phyloP scores from a whole-genome alignment of 2,329 filamentous ascomycete genomes.

The Daldinia sp. region DNA sequence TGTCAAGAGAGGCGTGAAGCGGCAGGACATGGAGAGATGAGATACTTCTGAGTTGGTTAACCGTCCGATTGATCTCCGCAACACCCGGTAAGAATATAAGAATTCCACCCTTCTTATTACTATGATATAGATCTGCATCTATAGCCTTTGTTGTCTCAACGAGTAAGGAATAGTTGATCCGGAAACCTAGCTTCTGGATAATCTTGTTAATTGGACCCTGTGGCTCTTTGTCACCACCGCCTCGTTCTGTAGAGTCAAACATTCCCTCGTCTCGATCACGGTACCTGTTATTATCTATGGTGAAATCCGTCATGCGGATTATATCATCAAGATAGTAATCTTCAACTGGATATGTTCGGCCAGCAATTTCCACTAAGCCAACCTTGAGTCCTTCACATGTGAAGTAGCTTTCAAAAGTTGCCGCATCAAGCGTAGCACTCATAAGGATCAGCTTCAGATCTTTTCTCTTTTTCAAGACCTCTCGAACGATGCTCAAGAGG shows the following conservation, averaged over 20 bases:
- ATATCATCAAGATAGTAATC: slow-evolving; percentile 94
- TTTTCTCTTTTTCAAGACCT: slow-evolving; percentile 79
- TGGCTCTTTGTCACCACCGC: slow-evolving; percentile 54
- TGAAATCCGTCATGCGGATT: slow-evolving; percentile 81
- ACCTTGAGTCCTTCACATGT: slow-evolving; percentile 74
- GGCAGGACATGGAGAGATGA: slow-evolving; percentile 80
- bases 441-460: slow-evolving; percentile 93
- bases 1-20: slow-evolving; percentile 91
- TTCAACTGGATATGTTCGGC: slow-evolving; percentile 88
- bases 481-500: slow-evolving; percentile 84
- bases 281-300: slow-evolving; percentile 50
- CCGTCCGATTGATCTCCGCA: slow-evolving; percentile 87
- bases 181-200: slow-evolving; percentile 79
- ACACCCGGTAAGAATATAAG: slow-evolving; percentile 96
- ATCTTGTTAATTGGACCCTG: slow-evolving; percentile 73
- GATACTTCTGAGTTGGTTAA: slow-evolving; percentile 74
- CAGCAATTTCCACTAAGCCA: slow-evolving; percentile 85
- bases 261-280: slow-evolving; percentile 44
- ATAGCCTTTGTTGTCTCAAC: slow-evolving; percentile 84
- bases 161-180: slow-evolving; percentile 93
- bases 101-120: slow-evolving; percentile 82
- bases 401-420: slow-evolving; percentile 88
- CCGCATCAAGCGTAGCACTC: slow-evolving; percentile 94
- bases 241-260: slow-evolving; percentile 47
- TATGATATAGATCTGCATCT: slow-evolving; percentile 76